Base-by-base conservation (phyloP, 495 filamentous ascomycete species). In the Penicillium taxi region DNA sequence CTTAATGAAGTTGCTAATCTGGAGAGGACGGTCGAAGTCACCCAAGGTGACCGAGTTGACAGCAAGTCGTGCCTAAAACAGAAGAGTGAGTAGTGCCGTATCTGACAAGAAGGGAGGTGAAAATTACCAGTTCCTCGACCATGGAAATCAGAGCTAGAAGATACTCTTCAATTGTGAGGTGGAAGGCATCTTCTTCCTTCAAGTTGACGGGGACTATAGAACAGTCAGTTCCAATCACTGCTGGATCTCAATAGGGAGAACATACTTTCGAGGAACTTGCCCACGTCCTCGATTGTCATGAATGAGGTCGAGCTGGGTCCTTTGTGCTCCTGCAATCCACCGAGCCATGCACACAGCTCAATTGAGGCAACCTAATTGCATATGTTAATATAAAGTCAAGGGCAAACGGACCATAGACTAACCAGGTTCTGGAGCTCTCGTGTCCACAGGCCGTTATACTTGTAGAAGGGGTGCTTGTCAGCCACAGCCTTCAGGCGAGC, bases 91-190 rank as follows among this genome's bases (percentile, higher is more conserved):
- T 41, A 17, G 19, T 9, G 18, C 25, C 18, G 8, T 23, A 25
- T 22, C 3, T n/a, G 26, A 31, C 13, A 32, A 11, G 7, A 9
- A 35, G 19, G 9, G 7, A 31, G 12, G 15, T 16, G 14, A 49
- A 21, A 12, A 61, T 6, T 61, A 82, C 78, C 55, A 98, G 74
- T 60, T 98, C 91, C 47, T 96, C 88, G 39, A 93, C 81, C 40
- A 96, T 79, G 26, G 75, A 72, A 31, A 90, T 86, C 26, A 96
- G 69, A 6, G 83, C 80, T 28, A 88, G 80, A 3, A 98, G 78
- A 59, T 98, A 98, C 56, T 98, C 91, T 63, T 98, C 91, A 52
- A 95, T 88, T 19, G 87, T 90, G 41, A 98, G 66, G 56, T 96
- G 91, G 73, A 98, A 98, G 17, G 78, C 73, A 59, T 96, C 93